Percentiles rank a stretch among this genome's conserved stretches.
These are phyloP conservation scores for Talaromyces nanjingensis DNA, from an alignment of 495 filamentous ascomycete genomes.

Conservation along the genomic window DNA sequence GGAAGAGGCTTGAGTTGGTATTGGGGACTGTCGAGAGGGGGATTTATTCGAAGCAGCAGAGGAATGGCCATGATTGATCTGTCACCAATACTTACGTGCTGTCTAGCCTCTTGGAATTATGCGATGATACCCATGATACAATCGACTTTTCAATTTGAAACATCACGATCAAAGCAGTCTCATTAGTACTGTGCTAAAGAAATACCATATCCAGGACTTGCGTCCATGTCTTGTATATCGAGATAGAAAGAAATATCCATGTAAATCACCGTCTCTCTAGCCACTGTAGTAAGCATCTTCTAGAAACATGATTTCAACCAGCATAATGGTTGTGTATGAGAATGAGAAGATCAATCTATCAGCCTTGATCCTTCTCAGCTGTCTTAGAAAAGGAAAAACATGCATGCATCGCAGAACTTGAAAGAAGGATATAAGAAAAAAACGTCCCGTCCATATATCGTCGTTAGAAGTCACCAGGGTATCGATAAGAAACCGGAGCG, in stretches of 20 bases:
- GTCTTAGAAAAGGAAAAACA: not conserved
- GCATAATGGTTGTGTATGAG: not conserved
- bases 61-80: not conserved
- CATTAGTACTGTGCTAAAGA: not conserved
- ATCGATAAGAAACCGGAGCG: conserved; percentile 5
- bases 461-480: conserved; percentile 3
- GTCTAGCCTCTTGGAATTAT: not conserved
- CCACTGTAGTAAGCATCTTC: not conserved
- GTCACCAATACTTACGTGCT: not conserved
- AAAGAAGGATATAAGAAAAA: not conserved
- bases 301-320: conserved; percentile 3
- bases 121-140: conserved; percentile 4
- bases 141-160: not conserved
- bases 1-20: conserved; percentile 61
- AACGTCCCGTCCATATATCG: not conserved
- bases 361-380: not conserved
- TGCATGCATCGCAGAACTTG: not conserved
- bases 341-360: not conserved
- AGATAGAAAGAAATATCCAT: not conserved
- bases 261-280: not conserved
- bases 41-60: conserved; percentile 25
- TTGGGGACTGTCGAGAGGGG: conserved; percentile 33
- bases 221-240: conserved; percentile 3
- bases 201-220: conserved; percentile 2
- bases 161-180: not conserved